phyloP scores from a whole-genome alignment of 768 basidiomycete species.

The Sporobolomyces pararoseus region DNA sequence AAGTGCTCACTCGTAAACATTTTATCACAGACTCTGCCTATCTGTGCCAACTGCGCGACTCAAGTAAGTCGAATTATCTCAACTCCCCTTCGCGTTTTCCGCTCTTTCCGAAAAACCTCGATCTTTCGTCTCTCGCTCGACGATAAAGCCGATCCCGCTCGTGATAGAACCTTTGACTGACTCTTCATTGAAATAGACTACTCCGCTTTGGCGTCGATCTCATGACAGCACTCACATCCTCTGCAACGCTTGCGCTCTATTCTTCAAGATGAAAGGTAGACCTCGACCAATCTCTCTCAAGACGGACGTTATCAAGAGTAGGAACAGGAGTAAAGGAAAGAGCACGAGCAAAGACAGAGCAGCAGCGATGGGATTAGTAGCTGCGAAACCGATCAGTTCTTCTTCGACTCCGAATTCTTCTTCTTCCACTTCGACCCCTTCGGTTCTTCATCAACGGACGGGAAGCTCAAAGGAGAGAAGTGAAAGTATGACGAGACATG shows the following conservation, averaged over 20 bases:
- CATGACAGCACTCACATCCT: constrained; percentile 44
- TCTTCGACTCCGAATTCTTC: not conserved
- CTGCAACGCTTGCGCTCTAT: constrained; percentile 47
- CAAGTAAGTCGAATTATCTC: constrained; percentile 22
- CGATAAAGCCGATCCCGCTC: constrained; percentile 15
- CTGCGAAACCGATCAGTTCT: constrained; percentile 12
- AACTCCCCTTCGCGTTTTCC: not conserved
- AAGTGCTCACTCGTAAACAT: not conserved
- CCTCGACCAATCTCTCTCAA: constrained; percentile 46
- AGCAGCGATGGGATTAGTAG: constrained; percentile 1
- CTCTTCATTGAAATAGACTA: constrained; percentile 32
- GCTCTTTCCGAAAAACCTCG: not conserved
- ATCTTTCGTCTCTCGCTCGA: not conserved
- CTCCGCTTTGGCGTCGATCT: constrained; percentile 45
- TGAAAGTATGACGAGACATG: constrained; percentile 35
- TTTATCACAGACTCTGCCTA: constrained; percentile 32
- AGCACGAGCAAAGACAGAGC: constrained; percentile 41
- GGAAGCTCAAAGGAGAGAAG: constrained; percentile 32
- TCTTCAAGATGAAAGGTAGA: constrained; percentile 46
- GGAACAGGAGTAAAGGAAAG: constrained; percentile 45
- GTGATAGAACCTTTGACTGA: not conserved
- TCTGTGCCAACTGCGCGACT: constrained; percentile 44
- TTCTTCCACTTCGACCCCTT: not conserved
- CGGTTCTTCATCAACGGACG: not conserved
- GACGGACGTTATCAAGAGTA: constrained; percentile 47